These are phyloP conservation scores for Kwoniella dejecticola DNA, from an alignment of 768 basidiomycete genomes.

Conservation along the genomic window DNA sequence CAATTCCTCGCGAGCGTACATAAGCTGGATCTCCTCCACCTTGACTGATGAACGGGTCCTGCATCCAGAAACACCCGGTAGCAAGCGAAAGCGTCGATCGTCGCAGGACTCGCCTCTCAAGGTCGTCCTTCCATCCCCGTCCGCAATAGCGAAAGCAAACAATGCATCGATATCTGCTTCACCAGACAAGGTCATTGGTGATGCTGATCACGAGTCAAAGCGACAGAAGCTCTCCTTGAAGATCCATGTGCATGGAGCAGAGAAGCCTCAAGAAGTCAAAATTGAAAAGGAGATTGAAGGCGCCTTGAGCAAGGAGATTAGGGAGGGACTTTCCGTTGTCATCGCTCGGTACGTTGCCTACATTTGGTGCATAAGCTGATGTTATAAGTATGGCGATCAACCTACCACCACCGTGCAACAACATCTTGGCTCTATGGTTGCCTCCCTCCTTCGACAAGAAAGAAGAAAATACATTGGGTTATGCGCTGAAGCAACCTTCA, in stretches of 20 bases:
- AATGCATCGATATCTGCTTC: constrained; percentile 2
- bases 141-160: not conserved
- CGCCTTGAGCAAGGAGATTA: constrained; percentile 15
- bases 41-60: too few species aligned
- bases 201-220: constrained; percentile 1
- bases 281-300: not conserved
- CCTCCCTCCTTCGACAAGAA: constrained; percentile 39
- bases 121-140: constrained; percentile 14
- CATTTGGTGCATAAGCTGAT: constrained; percentile 5
- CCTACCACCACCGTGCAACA: constrained; percentile 39
- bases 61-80: constrained; percentile 7
- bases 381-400: constrained; percentile 32
- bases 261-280: constrained; percentile 3
- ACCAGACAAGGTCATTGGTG: not conserved
- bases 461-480: constrained; percentile 44
- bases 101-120: constrained; percentile 17
- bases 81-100: constrained; percentile 25
- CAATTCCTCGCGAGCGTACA: not conserved
- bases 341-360: constrained; percentile 29
- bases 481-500: constrained; percentile 31
- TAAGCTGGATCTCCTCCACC: too few species aligned
- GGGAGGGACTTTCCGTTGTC: constrained; percentile 35
- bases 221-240: constrained; percentile 8
- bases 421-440: constrained; percentile 34
- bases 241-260: not conserved